phyloP scores from a whole-genome alignment of 257 asterid genomes.

The Striga asiatica region DNA sequence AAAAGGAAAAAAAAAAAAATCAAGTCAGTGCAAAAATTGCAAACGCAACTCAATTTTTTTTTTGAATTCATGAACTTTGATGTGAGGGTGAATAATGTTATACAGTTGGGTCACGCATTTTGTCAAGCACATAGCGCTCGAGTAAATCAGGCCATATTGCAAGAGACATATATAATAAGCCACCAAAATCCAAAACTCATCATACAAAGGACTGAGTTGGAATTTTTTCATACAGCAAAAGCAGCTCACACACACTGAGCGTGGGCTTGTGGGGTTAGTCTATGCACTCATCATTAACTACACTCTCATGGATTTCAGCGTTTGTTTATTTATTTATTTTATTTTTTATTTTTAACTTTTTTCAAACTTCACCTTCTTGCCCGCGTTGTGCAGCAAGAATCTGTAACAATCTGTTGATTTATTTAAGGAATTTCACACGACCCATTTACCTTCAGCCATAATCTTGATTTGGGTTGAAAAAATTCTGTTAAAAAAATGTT shows the following conservation, averaged over 20 bases:
- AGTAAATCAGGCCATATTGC: background rate
- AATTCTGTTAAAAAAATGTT: background rate
- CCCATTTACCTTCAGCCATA: constrained; percentile 12
- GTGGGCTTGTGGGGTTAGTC: constrained; percentile 32
- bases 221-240: background rate
- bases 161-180: constrained; percentile 13
- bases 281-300: constrained; percentile 36
- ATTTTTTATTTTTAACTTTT: background rate
- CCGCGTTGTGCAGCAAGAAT: constrained; percentile 65
- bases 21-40: too few species aligned
- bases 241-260: constrained; percentile 16
- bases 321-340: constrained; percentile 12
- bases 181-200: too few species aligned
- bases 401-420: constrained; percentile 39
- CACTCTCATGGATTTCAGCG: constrained; percentile 87
- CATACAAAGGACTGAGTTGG: background rate
- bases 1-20: background rate
- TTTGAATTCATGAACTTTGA: constrained; percentile 13
- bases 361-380: constrained; percentile 49
- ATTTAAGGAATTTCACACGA: constrained; percentile 6
- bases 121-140: constrained; percentile 23
- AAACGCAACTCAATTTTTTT: background rate
- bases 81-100: constrained; percentile 1
- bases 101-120: constrained; percentile 66
- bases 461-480: constrained; percentile 7